Evolutionary conservation across 805 yeast species (phyloP).

Genomic region (Groenewaldozyma tartarivorans): DNA sequence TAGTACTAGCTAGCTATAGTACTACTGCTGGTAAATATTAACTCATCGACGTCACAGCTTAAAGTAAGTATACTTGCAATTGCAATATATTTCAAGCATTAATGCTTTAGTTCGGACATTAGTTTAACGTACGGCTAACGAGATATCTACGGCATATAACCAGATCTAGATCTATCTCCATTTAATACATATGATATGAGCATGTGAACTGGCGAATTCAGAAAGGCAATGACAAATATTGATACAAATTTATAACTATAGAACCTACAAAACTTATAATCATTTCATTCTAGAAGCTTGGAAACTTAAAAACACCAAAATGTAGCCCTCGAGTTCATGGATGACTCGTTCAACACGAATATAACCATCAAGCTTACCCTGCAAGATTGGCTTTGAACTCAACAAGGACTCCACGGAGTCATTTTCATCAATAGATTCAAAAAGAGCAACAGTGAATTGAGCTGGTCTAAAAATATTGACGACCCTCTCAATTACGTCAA

Average conservation of each 20-base stretch:
- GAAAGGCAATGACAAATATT: too few species aligned
- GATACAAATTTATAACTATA: too few species aligned
- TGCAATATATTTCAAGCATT: too few species aligned
- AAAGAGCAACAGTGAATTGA: conserved; percentile 56
- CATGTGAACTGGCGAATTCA: too few species aligned
- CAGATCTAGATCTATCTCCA: not conserved
- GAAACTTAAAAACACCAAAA: conserved; percentile 61
- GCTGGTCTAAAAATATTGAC: conserved; percentile 63
- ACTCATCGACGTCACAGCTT: conserved; percentile 1
- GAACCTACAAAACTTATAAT: not conserved
- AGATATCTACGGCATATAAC: not conserved
- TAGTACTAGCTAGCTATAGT: too few species aligned
- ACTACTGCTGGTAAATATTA: too few species aligned
- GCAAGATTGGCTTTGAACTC: conserved; percentile 6
- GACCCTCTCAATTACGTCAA: conserved; percentile 50
- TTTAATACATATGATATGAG: too few species aligned
- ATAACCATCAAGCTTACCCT: conserved; percentile 38
- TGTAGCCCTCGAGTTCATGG: conserved; percentile 68
- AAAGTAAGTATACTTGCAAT: not conserved
- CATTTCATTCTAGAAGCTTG: conserved; percentile 25
- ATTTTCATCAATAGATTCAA: conserved; percentile 27
- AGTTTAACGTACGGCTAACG: not conserved
- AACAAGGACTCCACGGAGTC: not conserved
- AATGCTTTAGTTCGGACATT: too few species aligned
- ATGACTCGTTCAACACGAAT: conserved; percentile 54